Conservation (phyloP, 2,329 filamentous ascomycete genomes). For the Hypoxylon sp. region DNA sequence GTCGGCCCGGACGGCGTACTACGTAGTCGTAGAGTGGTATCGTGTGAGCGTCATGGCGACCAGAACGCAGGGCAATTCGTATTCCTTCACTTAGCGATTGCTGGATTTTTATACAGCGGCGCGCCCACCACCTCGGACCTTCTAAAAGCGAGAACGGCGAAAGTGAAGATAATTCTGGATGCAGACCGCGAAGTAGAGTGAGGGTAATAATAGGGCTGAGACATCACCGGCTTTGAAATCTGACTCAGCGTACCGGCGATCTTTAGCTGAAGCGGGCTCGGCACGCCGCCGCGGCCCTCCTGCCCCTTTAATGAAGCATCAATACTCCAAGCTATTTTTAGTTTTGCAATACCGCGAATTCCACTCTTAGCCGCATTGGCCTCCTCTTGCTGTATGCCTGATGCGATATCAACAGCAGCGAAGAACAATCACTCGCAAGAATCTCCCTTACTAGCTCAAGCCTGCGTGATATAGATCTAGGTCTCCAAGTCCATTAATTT, state of each 20-base stretch:
- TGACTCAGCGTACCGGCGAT: slow-evolving; percentile 3
- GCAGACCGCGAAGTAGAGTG: not conserved
- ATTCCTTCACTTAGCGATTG: not conserved
- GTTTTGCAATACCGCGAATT: not conserved
- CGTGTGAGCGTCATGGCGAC: slow-evolving; percentile 11
- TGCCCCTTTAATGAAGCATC: not conserved
- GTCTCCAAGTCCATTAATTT: not conserved
- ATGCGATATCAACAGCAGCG: not conserved
- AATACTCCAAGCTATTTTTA: not conserved
- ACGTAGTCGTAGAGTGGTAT: slow-evolving; percentile 17
- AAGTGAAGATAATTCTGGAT: not conserved
- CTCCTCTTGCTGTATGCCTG: not conserved
- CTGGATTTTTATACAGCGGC: not conserved
- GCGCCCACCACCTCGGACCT: not conserved
- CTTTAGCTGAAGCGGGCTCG: not conserved
- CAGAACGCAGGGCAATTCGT: not conserved
- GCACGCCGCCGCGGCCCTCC: too few species aligned
- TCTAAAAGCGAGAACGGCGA: not conserved
- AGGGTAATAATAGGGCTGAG: not conserved
- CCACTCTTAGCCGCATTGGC: not conserved
- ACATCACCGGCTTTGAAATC: not conserved
- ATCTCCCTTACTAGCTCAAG: not conserved
- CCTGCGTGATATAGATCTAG: not conserved
- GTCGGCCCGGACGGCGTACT: slow-evolving; percentile 31
- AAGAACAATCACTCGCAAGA: not conserved